Base-by-base conservation (phyloP, 1,284 basidiomycete species). In the Trametes hirsuta region DNA sequence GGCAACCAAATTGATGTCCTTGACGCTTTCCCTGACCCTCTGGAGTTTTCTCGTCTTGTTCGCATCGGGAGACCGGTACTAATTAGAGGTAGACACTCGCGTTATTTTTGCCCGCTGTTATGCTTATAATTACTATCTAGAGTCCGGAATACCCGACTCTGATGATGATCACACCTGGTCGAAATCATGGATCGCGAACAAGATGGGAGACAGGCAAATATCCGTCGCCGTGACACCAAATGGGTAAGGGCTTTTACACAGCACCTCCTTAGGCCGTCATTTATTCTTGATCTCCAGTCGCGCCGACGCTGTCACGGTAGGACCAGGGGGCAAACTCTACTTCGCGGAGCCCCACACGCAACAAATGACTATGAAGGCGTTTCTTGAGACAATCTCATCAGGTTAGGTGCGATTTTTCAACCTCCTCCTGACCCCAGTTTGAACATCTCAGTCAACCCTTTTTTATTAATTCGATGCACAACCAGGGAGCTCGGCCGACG, bases 161-260 rank as follows among this genome's bases (percentile, higher is more conserved):
- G 37, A 78, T 22, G 79, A 81, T 6, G 49, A 69, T 39, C 70
- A 63, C 9, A 74, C 75, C 39, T 94, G 91, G 92, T 79, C 83
- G 8, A 77, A 90, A 68, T 76, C 82, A 46, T 91, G 90, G 71
- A 80, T 94, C 8, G 67, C 76, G 2, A 64, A 77, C 8, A 74
- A 74, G 48, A 84, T 91, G 80, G 85, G 80, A 1, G 77, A 84
- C 15, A 73, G 71, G 41, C 58, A 67, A 37, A 79, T 96, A 22
- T 88, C 88, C 1, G 85, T 97, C 30, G 92, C 94, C 0, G 81
- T 91, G 25, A 95, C 94, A 1, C 93, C 94, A 0, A 83, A 92
- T 64, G 94, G 94, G 93, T 93, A 67, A 66, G 81, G 59, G 22
- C 37, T 41, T 37, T 45, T 36, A 25, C 6, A 8, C 24, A 11